Evolutionary conservation across 75 land plant species (phyloP), one percentile per base, ranked within the genome.

Genomic region (Pinus albicaulis): DNA sequence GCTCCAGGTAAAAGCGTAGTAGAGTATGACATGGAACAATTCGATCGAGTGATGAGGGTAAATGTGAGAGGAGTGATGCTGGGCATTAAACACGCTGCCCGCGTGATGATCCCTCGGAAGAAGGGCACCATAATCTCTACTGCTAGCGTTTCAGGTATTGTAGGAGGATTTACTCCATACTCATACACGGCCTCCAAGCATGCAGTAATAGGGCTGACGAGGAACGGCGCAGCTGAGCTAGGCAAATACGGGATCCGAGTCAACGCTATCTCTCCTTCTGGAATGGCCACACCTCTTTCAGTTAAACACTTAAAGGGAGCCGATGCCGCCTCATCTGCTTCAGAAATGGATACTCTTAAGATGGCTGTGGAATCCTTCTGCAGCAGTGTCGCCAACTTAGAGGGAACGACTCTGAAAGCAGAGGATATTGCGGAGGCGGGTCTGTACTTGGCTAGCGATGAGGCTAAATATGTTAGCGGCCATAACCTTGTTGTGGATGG

Each of bases 41-140:
- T 87, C 59, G 94, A 92, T 53, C 71, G 76, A 3, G 82, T 86
- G 38, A 66, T 89, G 82, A 70, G 59, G 14, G 78, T 89, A n/a
- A 89, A 92, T 78, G 74, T 92, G 19, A 76, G 92, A 1, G 94
- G 90, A 8, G 64, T 69, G 31, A 71, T 89, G 14, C 78, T 87
- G 76, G 94, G 94, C 20, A 80, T 90, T 31, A 92, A 92, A 81
- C 92, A 92, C 69, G 92, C 94, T 1, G 86, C 94, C 20, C 82
- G 90, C 28, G 90, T 86, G 19, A 92, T 92, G 94, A 72, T 82
- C 25, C 92, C 92, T 0, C 56, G 31, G 8, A 78, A 82, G 55
- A 78, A 84, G 8, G 86, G 88, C 61, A 81, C 80, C 60, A 59
- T 59, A 59, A 59, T 59, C 10, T 59, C 60, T 10, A 59, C 60